Percentiles rank a stretch among this genome's conserved stretches.
phyloP scores from a whole-genome alignment of 805 yeast genomes.

The Candida nonsorbophila region DNA sequence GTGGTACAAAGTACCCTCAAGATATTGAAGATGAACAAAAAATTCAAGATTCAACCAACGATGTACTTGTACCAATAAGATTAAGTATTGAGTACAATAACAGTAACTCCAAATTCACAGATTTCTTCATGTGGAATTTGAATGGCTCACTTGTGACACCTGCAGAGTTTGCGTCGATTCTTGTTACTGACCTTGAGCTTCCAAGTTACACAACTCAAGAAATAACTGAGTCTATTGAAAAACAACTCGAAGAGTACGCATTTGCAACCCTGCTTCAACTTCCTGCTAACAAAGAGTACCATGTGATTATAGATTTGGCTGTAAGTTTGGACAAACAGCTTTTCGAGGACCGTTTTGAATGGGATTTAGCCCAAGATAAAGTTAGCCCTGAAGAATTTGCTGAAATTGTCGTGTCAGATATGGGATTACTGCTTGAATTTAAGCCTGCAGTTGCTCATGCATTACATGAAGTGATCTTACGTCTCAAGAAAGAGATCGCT shows the following conservation, averaged over 20 bases:
- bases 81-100: slow-evolving; percentile 56
- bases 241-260: slow-evolving; percentile 75
- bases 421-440: slow-evolving; percentile 82
- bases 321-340: slow-evolving; percentile 78
- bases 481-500: slow-evolving; percentile 74
- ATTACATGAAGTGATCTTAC: slow-evolving; percentile 70
- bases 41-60: slow-evolving; percentile 26
- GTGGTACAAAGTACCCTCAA: slow-evolving; percentile 17
- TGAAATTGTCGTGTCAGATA: slow-evolving; percentile 69
- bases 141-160: slow-evolving; percentile 66
- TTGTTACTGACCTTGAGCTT: slow-evolving; percentile 80
- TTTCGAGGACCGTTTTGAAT: slow-evolving; percentile 89
- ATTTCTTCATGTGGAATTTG: slow-evolving; percentile 70
- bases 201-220: slow-evolving; percentile 58
- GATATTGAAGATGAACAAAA: slow-evolving; percentile 17
- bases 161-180: slow-evolving; percentile 64
- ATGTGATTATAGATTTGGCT: slow-evolving; percentile 74
- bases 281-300: slow-evolving; percentile 53
- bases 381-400: slow-evolving; percentile 85
- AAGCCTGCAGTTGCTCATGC: slow-evolving; percentile 86
- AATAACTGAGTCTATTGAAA: slow-evolving; percentile 65
- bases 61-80: slow-evolving; percentile 60
- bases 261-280: slow-evolving; percentile 59
- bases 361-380: slow-evolving; percentile 62
- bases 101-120: slow-evolving; percentile 45